Evolutionary conservation across 1,139 yeast genomes (phyloP).

Genomic region (Candida tropicalis): DNA sequence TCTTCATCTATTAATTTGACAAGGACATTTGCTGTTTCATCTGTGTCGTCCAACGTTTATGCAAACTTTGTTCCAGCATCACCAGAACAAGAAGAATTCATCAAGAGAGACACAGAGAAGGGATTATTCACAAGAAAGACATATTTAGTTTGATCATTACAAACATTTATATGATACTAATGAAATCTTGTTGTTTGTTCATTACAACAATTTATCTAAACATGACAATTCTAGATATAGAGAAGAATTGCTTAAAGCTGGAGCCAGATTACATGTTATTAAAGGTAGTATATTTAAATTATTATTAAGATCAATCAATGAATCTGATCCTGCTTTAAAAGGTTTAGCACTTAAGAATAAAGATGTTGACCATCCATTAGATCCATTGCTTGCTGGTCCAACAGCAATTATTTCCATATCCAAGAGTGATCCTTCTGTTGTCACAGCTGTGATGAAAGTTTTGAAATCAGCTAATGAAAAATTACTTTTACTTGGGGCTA

Average conservation of each 20-base stretch:
- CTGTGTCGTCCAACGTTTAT: not conserved
- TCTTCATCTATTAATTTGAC: not conserved
- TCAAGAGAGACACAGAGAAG: constrained; percentile 48
- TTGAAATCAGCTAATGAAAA: constrained; percentile 70
- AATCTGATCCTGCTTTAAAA: constrained; percentile 73
- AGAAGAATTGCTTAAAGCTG: constrained; percentile 59
- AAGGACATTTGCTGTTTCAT: not conserved
- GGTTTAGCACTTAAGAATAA: constrained; percentile 52
- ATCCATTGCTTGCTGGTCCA: constrained; percentile 77
- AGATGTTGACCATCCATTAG: constrained; percentile 60
- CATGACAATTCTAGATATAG: constrained; percentile 67
- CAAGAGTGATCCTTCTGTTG: constrained; percentile 68
- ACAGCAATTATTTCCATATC: constrained; percentile 78
- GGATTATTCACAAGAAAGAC: constrained; percentile 73
- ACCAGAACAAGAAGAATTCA: constrained; percentile 13
- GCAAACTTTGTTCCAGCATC: constrained; percentile 9
- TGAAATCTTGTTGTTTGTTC: constrained; percentile 73
- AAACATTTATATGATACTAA: constrained; percentile 67
- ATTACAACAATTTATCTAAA: constrained; percentile 79
- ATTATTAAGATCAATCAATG: constrained; percentile 70
- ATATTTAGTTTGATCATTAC: constrained; percentile 76
- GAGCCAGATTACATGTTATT: constrained; percentile 68
- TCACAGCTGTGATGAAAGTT: constrained; percentile 61
- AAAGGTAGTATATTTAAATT: constrained; percentile 72
- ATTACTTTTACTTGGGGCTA: constrained; percentile 82